Base-by-base conservation (phyloP, 1,139 yeast species). In the Hanseniaspora sp. region DNA sequence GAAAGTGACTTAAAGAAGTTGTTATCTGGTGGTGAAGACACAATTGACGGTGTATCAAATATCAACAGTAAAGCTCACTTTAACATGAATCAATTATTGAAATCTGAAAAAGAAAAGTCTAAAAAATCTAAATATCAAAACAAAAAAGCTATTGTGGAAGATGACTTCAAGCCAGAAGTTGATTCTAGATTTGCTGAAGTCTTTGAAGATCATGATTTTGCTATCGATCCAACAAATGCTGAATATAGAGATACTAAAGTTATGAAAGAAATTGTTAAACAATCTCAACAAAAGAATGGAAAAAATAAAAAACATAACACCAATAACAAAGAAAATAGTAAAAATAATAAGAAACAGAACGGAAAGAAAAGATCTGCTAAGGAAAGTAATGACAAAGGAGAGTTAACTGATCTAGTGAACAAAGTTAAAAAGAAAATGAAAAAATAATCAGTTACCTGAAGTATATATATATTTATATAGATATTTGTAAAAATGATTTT, bases 181-280 rank as follows among this genome's bases (percentile, higher is more conserved):
- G 99, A 94, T 73, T 83, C 85, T 31, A 84, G 99, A 71, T 94
- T 94, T 74, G 75, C 77, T 46, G 96, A 87, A 62, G 76, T 92
- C 60, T 90, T 86, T 64, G 95, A 88, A 62, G 81, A 80, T 60
- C 95, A 86, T 60, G 95, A 85, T 56, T 94, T 81, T 69, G 96
- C 96, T 9, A 87, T 92, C 63, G 95, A 86, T 67, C 92, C 96
- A 23, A 83, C 95, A 17, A 81, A 77, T 62, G 84, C 95, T 18
- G 95, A 86, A 65, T 92, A 79, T 73, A 88, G 86, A 71, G 80
- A 83, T 70, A 88, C 97, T 0, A 73, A 80, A 41, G 87, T 94
- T 29, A 88, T 90, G 95, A 82, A 83, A 65, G 76, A 83, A 67
- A 78, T 92, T 53, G 48, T 49, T 23, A 49, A 43, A 12, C 53